phyloP scores from a whole-genome alignment of 192 early-diverging fungal genomes.

The Umbelopsis ramanniana region DNA sequence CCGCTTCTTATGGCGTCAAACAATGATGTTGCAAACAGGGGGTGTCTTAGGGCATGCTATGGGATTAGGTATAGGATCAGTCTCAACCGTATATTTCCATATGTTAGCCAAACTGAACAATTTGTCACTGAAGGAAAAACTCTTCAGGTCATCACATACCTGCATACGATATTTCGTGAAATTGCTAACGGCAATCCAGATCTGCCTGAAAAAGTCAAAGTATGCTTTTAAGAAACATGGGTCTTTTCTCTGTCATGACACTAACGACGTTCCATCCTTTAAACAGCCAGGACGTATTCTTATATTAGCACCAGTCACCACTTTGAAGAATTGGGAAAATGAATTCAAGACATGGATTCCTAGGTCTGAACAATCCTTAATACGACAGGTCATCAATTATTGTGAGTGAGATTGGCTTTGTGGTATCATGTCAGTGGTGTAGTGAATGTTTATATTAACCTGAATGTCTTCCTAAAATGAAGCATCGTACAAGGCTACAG shows the following conservation, averaged over 20 bases:
- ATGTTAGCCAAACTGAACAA: background rate
- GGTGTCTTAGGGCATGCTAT: conserved; percentile 86
- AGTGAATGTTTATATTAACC: background rate
- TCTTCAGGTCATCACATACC: conserved; percentile 72
- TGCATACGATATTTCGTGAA: conserved; percentile 71
- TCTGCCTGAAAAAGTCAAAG: conserved; percentile 57
- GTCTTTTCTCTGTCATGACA: background rate
- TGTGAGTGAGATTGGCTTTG: background rate
- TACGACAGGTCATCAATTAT: conserved; percentile 57
- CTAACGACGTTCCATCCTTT: background rate
- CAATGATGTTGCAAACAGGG: conserved; percentile 73
- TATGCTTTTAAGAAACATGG: background rate
- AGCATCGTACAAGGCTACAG: background rate
- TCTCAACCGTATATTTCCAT: background rate
- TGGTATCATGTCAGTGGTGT: background rate
- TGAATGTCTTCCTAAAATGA: background rate
- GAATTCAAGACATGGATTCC: conserved; percentile 77
- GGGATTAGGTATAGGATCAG: conserved; percentile 67
- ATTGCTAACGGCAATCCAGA: conserved; percentile 54
- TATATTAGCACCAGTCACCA: conserved; percentile 72
- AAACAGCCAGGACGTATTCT: conserved; percentile 56
- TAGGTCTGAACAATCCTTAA: conserved; percentile 19
- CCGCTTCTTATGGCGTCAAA: conserved; percentile 80
- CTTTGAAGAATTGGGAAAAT: conserved; percentile 73
- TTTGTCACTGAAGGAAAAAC: conserved; percentile 62